A percentile compares a stretch with the other conserved stretches of the same genome.
These are phyloP conservation scores for Ramalina peruviana DNA, from an alignment of 495 filamentous ascomycete species.

Conservation along the genomic window DNA sequence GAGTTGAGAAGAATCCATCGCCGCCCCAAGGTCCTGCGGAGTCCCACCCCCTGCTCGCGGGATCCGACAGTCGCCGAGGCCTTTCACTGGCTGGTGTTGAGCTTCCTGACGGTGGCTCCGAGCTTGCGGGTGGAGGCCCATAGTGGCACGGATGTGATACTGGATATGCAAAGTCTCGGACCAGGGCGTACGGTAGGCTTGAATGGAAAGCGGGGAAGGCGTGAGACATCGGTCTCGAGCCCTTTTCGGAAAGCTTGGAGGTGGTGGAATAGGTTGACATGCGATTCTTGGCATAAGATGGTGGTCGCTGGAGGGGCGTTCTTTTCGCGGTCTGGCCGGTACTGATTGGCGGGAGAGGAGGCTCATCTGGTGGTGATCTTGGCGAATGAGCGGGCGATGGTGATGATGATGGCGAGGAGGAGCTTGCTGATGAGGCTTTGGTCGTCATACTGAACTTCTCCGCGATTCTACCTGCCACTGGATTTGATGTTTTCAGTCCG, in stretches of 20 bases:
- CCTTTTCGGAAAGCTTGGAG: constrained; percentile 38
- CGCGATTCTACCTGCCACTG: not conserved
- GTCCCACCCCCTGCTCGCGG: constrained; percentile 48
- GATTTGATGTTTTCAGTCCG: too few relatives aligned
- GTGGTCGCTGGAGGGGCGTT: constrained; percentile 47
- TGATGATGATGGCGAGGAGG: constrained; percentile 17
- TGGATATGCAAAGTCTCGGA: constrained; percentile 94
- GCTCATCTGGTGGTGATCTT: constrained; percentile 25
- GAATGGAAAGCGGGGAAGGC: constrained; percentile 76
- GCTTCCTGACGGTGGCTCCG: constrained; percentile 50
- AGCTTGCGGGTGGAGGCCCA: constrained; percentile 70
- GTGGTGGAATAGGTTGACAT: constrained; percentile 53
- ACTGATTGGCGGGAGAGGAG: constrained; percentile 46
- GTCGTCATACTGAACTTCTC: not conserved
- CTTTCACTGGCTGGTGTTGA: constrained; percentile 73
- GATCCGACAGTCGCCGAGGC: constrained; percentile 64
- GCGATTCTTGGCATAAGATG: constrained; percentile 60
- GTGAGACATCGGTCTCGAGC: constrained; percentile 61
- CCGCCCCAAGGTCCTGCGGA: constrained; percentile 34
- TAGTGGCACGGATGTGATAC: constrained; percentile 77
- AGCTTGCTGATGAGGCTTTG: not conserved
- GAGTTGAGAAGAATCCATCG: constrained; percentile 28
- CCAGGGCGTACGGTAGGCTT: constrained; percentile 73
- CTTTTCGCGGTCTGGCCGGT: constrained; percentile 43
- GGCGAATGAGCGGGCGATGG: constrained; percentile 24